A percentile compares a stretch with the other conserved stretches of the same genome.
Evolutionary conservation across 2,329 filamentous ascomycete genomes (phyloP).

Genomic region (Neobulgaria alba): DNA sequence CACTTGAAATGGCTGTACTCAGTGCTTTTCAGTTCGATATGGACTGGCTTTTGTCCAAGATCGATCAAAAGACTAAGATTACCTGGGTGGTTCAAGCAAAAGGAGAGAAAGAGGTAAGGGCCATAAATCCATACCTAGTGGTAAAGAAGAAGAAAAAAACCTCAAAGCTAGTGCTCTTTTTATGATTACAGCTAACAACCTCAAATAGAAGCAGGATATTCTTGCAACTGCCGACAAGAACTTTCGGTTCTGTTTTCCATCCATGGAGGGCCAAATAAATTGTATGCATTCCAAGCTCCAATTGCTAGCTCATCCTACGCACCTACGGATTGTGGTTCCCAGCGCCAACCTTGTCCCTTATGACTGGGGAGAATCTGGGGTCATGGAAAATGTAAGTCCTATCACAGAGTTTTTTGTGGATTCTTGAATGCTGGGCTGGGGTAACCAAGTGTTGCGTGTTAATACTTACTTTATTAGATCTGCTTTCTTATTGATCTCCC

Average conservation of each 20-base stretch:
- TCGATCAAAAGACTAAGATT: slow-evolving; percentile 56
- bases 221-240: slow-evolving; percentile 40
- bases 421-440: too few relatives aligned
- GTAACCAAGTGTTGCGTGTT: too few relatives aligned
- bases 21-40: slow-evolving; percentile 85
- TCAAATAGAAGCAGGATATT: slow-evolving; percentile 40
- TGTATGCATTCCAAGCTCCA: slow-evolving; percentile 95
- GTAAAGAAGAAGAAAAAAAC: too few relatives aligned
- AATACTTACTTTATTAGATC: too few relatives aligned
- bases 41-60: slow-evolving; percentile 43
- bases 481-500: slow-evolving; percentile 92
- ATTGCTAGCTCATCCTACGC: slow-evolving; percentile 66
- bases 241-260: slow-evolving; percentile 71
- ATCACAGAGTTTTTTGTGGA: too few relatives aligned
- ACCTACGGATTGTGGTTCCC: slow-evolving; percentile 74
- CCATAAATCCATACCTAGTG: too few relatives aligned
- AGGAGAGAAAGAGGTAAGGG: slow-evolving; percentile 42
- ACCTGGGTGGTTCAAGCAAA: slow-evolving; percentile 49
- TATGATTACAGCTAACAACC: too few relatives aligned
- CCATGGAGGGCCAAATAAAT: slow-evolving; percentile 56
- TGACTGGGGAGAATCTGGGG: slow-evolving; percentile 60
- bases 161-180: too few relatives aligned
- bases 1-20: slow-evolving; percentile 68
- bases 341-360: slow-evolving; percentile 78
- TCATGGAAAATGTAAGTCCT: slow-evolving; percentile 69